Percentiles rank a stretch among this genome's conserved stretches.
Evolutionary conservation across 345 rosid species (phyloP).

Genomic region (Cochlearia excelsa): DNA sequence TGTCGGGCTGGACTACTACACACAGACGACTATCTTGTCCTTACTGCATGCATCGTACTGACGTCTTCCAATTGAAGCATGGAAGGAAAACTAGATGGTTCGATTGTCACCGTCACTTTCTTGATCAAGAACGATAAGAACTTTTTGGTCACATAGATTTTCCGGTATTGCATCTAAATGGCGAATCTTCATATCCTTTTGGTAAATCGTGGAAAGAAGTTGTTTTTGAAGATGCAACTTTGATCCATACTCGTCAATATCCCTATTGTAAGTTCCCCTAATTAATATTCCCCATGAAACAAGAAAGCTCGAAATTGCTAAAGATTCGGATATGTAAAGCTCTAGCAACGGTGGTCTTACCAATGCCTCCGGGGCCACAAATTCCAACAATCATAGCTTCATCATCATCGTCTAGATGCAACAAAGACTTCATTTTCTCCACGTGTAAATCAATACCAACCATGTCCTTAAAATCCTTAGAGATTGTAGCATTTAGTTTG

Average conservation of each 20-base stretch:
- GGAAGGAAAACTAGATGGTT: too few species aligned
- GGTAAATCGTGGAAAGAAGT: neutral
- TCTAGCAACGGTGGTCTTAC: constrained; percentile 28
- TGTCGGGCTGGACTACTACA: too few species aligned
- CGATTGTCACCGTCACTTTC: too few species aligned
- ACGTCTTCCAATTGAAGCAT: too few species aligned
- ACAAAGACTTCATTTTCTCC: neutral
- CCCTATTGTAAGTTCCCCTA: neutral
- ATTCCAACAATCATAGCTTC: constrained; percentile 18
- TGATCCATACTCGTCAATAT: neutral
- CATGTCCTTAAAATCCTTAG: neutral
- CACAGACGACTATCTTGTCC: too few species aligned
- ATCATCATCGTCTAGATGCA: neutral
- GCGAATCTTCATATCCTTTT: neutral
- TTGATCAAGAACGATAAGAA: constrained; percentile 34
- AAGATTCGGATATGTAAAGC: neutral
- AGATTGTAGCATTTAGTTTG: neutral
- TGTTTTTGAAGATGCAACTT: neutral
- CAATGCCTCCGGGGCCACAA: constrained; percentile 12
- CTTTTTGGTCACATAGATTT: neutral
- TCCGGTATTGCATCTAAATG: constrained; percentile 2
- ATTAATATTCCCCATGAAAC: constrained; percentile 15
- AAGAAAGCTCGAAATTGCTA: neutral
- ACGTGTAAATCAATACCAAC: constrained; percentile 22
- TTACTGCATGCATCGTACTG: too few species aligned